Evolutionary conservation across 2,329 filamentous ascomycete genomes (phyloP).

Genomic region (Paracamarosporium sp.): DNA sequence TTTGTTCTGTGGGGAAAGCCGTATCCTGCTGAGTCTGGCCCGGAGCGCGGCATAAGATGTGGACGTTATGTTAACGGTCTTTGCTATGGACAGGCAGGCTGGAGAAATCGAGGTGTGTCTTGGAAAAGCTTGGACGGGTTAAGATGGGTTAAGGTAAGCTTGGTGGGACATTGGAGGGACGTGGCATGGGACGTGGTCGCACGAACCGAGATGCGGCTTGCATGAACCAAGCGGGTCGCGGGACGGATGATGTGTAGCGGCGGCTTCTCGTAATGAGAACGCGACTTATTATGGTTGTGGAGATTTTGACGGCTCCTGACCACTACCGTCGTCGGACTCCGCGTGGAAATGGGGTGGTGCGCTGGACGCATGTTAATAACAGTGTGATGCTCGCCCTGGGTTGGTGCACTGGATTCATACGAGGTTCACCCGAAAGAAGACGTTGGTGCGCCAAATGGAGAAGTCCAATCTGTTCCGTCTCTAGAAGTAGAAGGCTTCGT

Average conservation of each 20-base stretch:
- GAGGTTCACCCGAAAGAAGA: not conserved
- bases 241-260: not conserved
- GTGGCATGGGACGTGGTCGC: not conserved
- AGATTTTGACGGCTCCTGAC: not conserved
- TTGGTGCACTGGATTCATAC: not conserved
- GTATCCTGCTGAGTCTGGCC: not conserved
- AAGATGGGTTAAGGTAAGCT: not conserved
- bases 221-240: not conserved
- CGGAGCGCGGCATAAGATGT: not conserved
- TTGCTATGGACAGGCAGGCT: not conserved
- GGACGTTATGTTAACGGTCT: not conserved
- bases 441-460: not conserved
- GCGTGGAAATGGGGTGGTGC: not conserved
- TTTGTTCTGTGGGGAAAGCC: constrained; percentile 2
- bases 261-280: not conserved
- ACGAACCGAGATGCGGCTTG: not conserved
- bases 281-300: not conserved
- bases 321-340: not conserved
- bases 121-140: not conserved
- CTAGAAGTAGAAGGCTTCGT: not conserved
- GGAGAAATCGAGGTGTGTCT: not conserved
- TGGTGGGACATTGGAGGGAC: not conserved
- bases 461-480: not conserved
- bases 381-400: not conserved
- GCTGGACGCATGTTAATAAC: not conserved